Evolutionary conservation across 805 yeast species (phyloP).

Genomic region (Yarrowia sp.): DNA sequence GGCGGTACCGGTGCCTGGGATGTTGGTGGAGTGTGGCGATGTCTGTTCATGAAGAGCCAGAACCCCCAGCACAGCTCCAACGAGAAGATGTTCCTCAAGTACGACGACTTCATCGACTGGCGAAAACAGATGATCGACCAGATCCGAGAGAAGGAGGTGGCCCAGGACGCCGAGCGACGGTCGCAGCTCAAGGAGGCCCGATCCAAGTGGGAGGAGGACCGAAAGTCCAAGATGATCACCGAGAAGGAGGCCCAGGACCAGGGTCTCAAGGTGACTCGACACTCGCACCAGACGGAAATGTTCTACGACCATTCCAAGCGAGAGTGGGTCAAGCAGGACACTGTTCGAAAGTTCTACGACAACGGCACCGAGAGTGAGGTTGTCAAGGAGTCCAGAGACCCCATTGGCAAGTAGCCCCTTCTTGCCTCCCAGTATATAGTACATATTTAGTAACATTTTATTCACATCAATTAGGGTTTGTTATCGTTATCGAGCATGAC

Average conservation of each 20-base stretch:
- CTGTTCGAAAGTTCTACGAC: slow-evolving; percentile 38
- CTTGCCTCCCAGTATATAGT: not conserved
- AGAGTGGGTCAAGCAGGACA: slow-evolving; percentile 35
- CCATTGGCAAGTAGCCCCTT: not conserved
- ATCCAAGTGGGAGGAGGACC: not conserved
- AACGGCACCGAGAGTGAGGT: slow-evolving; percentile 35
- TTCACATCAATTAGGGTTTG: not conserved
- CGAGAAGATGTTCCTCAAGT: slow-evolving; percentile 24
- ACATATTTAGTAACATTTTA: not conserved
- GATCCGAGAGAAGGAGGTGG: slow-evolving; percentile 20
- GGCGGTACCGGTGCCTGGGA: slow-evolving; percentile 84
- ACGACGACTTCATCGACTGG: slow-evolving; percentile 27
- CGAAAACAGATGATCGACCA: slow-evolving; percentile 28
- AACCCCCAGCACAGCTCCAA: not conserved
- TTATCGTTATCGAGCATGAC: slow-evolving; percentile 6
- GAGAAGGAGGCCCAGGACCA: slow-evolving; percentile 35
- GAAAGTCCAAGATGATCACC: slow-evolving; percentile 22
- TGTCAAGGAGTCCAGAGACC: slow-evolving; percentile 19
- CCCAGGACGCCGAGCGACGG: slow-evolving; percentile 18
- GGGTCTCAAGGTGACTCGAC: slow-evolving; percentile 37
- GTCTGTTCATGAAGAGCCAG: slow-evolving; percentile 51
- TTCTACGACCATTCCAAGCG: slow-evolving; percentile 36
- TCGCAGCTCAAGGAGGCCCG: slow-evolving; percentile 1
- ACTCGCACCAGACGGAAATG: slow-evolving; percentile 34
- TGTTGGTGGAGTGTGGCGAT: slow-evolving; percentile 81